These are phyloP conservation scores for Sphaerulina populicola DNA, from an alignment of 2,329 filamentous ascomycete genomes.

Conservation along the genomic window DNA sequence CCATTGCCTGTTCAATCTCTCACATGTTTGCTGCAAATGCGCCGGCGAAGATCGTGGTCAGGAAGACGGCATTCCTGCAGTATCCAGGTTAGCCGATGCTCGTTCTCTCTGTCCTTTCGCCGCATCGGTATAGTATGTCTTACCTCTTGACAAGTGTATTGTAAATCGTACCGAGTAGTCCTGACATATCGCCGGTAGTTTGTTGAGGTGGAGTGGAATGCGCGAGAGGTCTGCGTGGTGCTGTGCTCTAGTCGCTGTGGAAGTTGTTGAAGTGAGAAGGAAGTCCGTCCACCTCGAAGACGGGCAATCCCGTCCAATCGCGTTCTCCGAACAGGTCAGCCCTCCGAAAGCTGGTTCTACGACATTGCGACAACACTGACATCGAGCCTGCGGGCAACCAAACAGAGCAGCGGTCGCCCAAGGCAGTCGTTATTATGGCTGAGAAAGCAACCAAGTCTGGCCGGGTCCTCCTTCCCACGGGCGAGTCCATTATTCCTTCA, in stretches of 20 bases:
- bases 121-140: neutral
- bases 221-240: neutral
- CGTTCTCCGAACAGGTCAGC: constrained; percentile 1
- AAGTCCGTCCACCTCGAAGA: neutral
- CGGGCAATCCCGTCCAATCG: constrained; percentile 6
- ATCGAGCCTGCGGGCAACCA: neutral
- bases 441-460: constrained; percentile 36
- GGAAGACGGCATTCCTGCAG: constrained; percentile 79
- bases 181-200: constrained; percentile 44
- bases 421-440: constrained; percentile 37
- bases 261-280: neutral
- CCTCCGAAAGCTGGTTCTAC: neutral
- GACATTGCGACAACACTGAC: constrained; percentile 6
- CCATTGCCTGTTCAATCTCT: constrained; percentile 19
- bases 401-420: neutral
- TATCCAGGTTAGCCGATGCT: constrained; percentile 48
- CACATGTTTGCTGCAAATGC: constrained; percentile 95
- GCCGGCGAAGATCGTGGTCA: constrained; percentile 73
- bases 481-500: constrained; percentile 80
- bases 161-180: constrained; percentile 51
- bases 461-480: constrained; percentile 64
- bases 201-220: neutral
- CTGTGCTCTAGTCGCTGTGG: neutral
- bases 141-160: constrained; percentile 36
- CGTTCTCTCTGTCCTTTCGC: neutral